phyloP scores from a whole-genome alignment of 805 yeast genomes.

The Candida tammaniensis region DNA sequence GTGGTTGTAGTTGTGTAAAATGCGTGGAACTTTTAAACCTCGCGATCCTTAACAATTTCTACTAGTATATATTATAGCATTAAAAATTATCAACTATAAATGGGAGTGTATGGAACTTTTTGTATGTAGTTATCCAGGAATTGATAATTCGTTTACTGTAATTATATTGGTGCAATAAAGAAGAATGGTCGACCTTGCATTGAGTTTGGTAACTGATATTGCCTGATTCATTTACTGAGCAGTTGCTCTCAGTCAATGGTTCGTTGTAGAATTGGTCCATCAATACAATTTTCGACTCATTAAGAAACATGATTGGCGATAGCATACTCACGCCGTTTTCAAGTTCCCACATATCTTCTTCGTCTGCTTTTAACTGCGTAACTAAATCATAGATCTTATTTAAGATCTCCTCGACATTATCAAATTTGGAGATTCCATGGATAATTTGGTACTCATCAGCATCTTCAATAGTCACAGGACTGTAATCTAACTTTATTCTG shows the following conservation, averaged over 20 bases:
- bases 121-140: constrained; percentile 18
- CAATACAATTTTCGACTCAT: no score
- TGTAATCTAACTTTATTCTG: constrained; percentile 17
- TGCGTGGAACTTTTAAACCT: no score
- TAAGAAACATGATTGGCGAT: no score
- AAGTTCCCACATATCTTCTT: constrained; percentile 16
- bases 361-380: constrained; percentile 7
- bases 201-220: no score
- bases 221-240: no score
- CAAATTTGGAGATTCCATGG: constrained; percentile 4
- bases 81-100: not conserved
- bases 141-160: constrained; percentile 19
- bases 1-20: no score
- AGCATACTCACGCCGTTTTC: constrained; percentile 12
- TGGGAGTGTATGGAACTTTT: constrained; percentile 12
- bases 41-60: no score
- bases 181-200: constrained; percentile 1
- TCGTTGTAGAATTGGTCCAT: constrained; percentile 21
- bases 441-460: constrained; percentile 19
- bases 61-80: no score
- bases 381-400: constrained; percentile 3
- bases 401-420: constrained; percentile 4
- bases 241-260: no score
- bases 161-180: constrained; percentile 14
- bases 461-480: constrained; percentile 21